Conservation (phyloP, 1,284 basidiomycete species). For the Agaricales sp. region DNA sequence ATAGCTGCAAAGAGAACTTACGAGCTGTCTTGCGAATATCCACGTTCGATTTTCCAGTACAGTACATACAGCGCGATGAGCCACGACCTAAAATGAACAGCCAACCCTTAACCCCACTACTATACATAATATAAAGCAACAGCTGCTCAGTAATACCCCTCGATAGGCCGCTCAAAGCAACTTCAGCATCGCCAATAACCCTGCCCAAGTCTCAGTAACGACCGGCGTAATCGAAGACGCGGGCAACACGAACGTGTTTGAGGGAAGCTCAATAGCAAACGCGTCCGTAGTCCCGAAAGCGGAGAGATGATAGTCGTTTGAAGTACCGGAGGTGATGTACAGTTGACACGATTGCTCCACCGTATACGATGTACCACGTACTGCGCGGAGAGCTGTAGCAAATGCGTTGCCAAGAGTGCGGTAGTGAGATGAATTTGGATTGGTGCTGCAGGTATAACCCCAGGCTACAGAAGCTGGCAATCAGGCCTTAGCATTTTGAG, state of each 20-base stretch:
- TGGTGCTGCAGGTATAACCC: neutral
- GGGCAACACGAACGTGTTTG: conserved; percentile 1
- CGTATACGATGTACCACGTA: neutral
- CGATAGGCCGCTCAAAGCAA: neutral
- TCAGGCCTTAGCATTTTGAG: no score
- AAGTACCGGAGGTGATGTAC: neutral
- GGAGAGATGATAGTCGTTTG: neutral
- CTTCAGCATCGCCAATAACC: neutral
- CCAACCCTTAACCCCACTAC: no score
- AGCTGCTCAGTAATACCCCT: no score
- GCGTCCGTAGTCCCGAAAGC: neutral
- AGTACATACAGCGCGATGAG: no score
- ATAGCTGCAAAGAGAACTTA: no score
- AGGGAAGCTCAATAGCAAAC: neutral
- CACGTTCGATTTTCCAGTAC: no score
- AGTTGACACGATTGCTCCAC: neutral
- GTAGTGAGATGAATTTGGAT: neutral
- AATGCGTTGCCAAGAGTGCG: neutral
- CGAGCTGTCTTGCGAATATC: no score
- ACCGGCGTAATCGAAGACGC: neutral
- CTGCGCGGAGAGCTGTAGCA: neutral
- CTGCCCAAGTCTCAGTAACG: neutral
- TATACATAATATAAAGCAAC: no score
- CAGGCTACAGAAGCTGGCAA: neutral
- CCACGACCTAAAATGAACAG: no score